Base-by-base conservation (phyloP, 2,329 filamentous ascomycete genomes). In the Chaetomiaceae sp. region DNA sequence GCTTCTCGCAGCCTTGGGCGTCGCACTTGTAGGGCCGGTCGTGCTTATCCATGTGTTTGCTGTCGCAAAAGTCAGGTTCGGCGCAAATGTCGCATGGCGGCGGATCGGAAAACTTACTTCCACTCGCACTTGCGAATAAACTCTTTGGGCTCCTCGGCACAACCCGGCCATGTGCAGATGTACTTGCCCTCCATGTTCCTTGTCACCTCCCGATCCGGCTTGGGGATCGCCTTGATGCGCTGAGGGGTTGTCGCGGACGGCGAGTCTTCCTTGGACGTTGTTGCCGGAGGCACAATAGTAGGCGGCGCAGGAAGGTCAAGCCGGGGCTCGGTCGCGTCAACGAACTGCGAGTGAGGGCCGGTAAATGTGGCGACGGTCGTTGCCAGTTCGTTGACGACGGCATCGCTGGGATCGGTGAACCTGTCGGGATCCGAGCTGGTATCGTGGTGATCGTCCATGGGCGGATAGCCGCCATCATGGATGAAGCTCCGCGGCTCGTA, bases 41-140 rank as follows among this genome's bases (percentile, higher is more conserved):
- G 68, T 97, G 92, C 69, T 96, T 96, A 73, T 97, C 92, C 91
- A 96, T 96, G 68, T 97, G 92, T 73, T 97, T 96, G 67, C 90
- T 95, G 60, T 6, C 1, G 16, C n/a, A 16, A 23, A n/a, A 38
- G 53, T 57, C n/a, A 57, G 54, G 32, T 16, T 16, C 21, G 40
- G 30, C 10, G 45, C 32, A 33, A 14, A 47, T 6, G 25, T 36
- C 8, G 16, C 33, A 27, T 13, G 43, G 21, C 5, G 30, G 20
- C 13, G 44, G 27, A 3, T 53, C 34, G n/a, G 21, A 43, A 32
- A 30, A 80, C 88, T 81, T 75, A 94, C 90, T 87, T 95, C 89
- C 89, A 96, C 73, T 96, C 91, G 73, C 91, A 96, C 61, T 89
- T 92, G 58, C 90, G 82, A 50, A 81, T 78, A 66, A 96, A 97